Conservation (phyloP, 805 yeast species). For the Ogataea paraovalis region DNA sequence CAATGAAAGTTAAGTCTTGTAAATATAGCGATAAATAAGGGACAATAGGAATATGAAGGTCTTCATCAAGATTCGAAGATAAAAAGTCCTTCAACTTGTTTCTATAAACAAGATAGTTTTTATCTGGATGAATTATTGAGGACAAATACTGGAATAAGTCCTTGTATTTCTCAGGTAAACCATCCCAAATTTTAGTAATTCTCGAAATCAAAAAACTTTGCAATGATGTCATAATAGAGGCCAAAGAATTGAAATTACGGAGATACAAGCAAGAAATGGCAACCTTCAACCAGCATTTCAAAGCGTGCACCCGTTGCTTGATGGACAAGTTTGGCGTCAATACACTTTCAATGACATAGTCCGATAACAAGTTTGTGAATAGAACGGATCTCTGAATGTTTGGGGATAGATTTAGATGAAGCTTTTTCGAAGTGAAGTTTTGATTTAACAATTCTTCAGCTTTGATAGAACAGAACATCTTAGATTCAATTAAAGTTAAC, state of each 20-base stretch:
- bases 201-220: slow-evolving; percentile 71
- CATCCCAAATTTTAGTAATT: slow-evolving; percentile 55
- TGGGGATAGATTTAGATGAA: slow-evolving; percentile 56
- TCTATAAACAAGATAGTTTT: slow-evolving; percentile 68
- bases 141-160: slow-evolving; percentile 62
- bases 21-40: slow-evolving; percentile 73
- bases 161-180: slow-evolving; percentile 52
- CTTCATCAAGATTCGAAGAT: slow-evolving; percentile 39
- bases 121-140: slow-evolving; percentile 69
- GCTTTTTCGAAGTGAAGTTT: slow-evolving; percentile 56
- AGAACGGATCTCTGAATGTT: slow-evolving; percentile 57
- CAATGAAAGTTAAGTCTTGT: slow-evolving; percentile 77
- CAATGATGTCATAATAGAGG: slow-evolving; percentile 71
- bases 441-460: slow-evolving; percentile 65
- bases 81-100: slow-evolving; percentile 55
- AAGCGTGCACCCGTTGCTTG: slow-evolving; percentile 48
- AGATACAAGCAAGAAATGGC: slow-evolving; percentile 69
- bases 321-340: slow-evolving; percentile 47
- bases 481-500: slow-evolving; percentile 66
- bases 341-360: slow-evolving; percentile 67
- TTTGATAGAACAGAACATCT: slow-evolving; percentile 57
- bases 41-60: slow-evolving; percentile 56
- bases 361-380: slow-evolving; percentile 69
- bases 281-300: slow-evolving; percentile 70
- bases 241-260: slow-evolving; percentile 73